Conservation (phyloP, 2,329 filamentous ascomycete species). For the Neofusicoccum laricinum region DNA sequence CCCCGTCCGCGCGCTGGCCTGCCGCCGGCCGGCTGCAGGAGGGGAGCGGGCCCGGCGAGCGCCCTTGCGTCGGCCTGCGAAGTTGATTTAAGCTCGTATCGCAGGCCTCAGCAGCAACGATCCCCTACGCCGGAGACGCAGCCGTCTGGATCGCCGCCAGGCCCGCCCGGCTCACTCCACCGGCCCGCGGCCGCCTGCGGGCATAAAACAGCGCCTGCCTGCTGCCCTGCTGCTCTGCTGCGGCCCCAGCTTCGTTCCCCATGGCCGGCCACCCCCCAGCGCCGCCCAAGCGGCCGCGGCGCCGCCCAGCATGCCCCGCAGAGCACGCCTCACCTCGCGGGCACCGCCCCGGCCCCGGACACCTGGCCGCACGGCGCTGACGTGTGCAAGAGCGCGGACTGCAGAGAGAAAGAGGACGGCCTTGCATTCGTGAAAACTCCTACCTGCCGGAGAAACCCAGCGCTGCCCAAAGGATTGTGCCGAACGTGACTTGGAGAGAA, state of each 20-base stretch:
- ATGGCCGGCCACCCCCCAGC: background rate
- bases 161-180: background rate
- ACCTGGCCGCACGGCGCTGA: too few species aligned
- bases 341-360: too few species aligned
- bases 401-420: background rate
- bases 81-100: slow-evolving; percentile 7
- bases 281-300: too few species aligned
- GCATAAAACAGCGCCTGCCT: background rate
- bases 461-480: background rate
- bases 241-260: background rate
- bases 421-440: slow-evolving; percentile 4
- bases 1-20: background rate
- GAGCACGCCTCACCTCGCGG: too few species aligned
- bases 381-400: background rate
- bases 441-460: background rate
- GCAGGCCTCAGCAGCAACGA: background rate
- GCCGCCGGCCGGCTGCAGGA: too few species aligned
- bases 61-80: background rate
- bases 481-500: background rate
- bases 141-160: background rate
- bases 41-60: too few species aligned
- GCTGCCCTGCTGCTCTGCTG: background rate
- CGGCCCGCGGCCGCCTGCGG: background rate
- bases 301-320: too few species aligned
- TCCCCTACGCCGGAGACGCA: background rate